Conservation (phyloP, 2,329 filamentous ascomycete genomes). For the Clonostachys sp. region DNA sequence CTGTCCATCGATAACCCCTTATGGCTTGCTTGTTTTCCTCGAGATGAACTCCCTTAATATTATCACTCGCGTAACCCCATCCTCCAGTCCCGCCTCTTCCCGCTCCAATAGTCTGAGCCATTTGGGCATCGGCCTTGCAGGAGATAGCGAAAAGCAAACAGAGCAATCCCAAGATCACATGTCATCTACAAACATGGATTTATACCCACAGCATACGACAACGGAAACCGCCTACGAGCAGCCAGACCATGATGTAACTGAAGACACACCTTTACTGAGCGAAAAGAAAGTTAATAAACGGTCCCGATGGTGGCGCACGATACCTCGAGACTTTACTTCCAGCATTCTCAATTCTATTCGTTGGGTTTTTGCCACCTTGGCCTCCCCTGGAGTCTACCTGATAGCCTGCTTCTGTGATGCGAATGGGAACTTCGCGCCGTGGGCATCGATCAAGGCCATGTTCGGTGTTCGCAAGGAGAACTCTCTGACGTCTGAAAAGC, state of each 20-base stretch:
- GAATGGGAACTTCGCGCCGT: conserved; percentile 71
- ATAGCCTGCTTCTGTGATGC: conserved; percentile 81
- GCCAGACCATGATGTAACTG: conserved; percentile 30
- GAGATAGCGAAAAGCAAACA: conserved; percentile 30
- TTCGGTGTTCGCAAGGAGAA: conserved; percentile 38
- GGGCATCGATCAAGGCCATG: conserved; percentile 66
- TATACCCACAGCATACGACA: conserved; percentile 25
- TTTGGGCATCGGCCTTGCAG: conserved; percentile 39
- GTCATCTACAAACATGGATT: neutral
- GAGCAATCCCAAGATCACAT: conserved; percentile 4
- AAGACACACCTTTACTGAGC: conserved; percentile 61
- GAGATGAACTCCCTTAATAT: conserved; percentile 98
- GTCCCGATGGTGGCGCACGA: conserved; percentile 43
- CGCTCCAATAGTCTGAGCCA: conserved; percentile 58
- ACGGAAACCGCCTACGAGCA: conserved; percentile 30
- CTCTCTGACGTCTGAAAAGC: neutral
- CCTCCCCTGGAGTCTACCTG: conserved; percentile 76
- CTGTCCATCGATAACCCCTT: neutral
- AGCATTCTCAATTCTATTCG: conserved; percentile 72
- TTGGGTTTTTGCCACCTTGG: conserved; percentile 73
- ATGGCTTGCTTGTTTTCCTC: conserved; percentile 51
- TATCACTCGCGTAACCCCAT: conserved; percentile 71
- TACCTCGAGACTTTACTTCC: conserved; percentile 67
- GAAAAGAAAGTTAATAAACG: conserved; percentile 29
- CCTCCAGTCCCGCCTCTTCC: conserved; percentile 49